phyloP scores from a whole-genome alignment of 371 early-diverging fungal species.

The Apophysomyces sp. region DNA sequence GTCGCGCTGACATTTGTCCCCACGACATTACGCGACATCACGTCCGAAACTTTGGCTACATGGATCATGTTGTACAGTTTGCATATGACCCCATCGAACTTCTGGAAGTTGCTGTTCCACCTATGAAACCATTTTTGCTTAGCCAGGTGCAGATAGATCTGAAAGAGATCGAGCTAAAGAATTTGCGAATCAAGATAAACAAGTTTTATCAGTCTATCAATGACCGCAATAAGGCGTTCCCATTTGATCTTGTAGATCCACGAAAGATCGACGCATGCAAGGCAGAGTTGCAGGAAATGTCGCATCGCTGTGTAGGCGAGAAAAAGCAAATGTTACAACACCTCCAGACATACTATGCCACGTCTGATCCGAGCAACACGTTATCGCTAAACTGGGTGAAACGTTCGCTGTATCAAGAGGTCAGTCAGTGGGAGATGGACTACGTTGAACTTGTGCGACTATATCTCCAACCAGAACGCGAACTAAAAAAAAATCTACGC shows the following conservation, averaged over 20 bases:
- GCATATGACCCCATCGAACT: constrained; percentile 77
- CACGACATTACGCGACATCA: constrained; percentile 86
- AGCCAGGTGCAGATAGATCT: constrained; percentile 58
- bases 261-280: constrained; percentile 66
- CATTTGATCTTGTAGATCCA: constrained; percentile 65
- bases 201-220: constrained; percentile 75
- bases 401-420: constrained; percentile 72
- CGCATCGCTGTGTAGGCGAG: constrained; percentile 71
- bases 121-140: constrained; percentile 69
- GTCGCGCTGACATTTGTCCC: constrained; percentile 77
- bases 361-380: constrained; percentile 74
- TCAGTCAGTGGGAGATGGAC: constrained; percentile 80
- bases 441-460: constrained; percentile 75
- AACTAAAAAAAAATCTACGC: constrained; percentile 64
- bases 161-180: constrained; percentile 65
- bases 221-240: constrained; percentile 65
- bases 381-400: constrained; percentile 79
- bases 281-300: constrained; percentile 62
- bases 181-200: constrained; percentile 59
- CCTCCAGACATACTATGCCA: constrained; percentile 80
- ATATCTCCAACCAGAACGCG: constrained; percentile 78
- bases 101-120: constrained; percentile 84
- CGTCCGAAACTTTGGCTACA: constrained; percentile 79
- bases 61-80: constrained; percentile 77
- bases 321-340: constrained; percentile 77